Conservation (phyloP, 2,329 filamentous ascomycete genomes). For the Fusarium fujikuroi region DNA sequence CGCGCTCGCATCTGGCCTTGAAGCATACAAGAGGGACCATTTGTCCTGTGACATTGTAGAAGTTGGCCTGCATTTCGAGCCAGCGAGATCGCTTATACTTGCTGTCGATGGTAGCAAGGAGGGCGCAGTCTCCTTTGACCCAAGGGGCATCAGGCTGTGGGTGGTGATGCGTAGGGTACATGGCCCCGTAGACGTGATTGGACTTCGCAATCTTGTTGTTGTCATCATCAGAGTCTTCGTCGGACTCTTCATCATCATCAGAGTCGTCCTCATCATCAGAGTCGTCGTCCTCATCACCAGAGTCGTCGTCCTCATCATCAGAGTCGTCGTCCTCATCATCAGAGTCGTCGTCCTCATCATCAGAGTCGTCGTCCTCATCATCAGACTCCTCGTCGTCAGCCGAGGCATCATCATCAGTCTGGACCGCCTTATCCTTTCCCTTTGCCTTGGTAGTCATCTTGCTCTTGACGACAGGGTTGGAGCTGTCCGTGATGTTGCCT, state of each 20-base stretch:
- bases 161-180: constrained; percentile 46
- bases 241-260: not conserved
- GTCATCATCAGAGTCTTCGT: not conserved
- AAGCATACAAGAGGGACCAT: constrained; percentile 54
- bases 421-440: constrained; percentile 4
- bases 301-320: not conserved
- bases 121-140: constrained; percentile 47
- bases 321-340: not conserved
- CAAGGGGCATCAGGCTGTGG: constrained; percentile 42
- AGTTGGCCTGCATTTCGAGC: constrained; percentile 57
- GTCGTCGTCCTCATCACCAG: not conserved
- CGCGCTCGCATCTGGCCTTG: constrained; percentile 48
- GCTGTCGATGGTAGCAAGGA: constrained; percentile 51
- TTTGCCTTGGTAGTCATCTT: constrained; percentile 23
- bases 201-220: not conserved
- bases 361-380: not conserved
- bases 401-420: not conserved
- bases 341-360: not conserved
- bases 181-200: constrained; percentile 42
- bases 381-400: not conserved
- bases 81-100: constrained; percentile 49
- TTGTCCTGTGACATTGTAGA: constrained; percentile 56
- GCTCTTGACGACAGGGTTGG: not conserved
- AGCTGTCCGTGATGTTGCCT: not conserved
- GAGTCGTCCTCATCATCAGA: not conserved